A percentile compares a stretch with the other conserved stretches of the same genome.
Conservation (phyloP, 164 flowering plant species). For the Berberis thunbergii region DNA sequence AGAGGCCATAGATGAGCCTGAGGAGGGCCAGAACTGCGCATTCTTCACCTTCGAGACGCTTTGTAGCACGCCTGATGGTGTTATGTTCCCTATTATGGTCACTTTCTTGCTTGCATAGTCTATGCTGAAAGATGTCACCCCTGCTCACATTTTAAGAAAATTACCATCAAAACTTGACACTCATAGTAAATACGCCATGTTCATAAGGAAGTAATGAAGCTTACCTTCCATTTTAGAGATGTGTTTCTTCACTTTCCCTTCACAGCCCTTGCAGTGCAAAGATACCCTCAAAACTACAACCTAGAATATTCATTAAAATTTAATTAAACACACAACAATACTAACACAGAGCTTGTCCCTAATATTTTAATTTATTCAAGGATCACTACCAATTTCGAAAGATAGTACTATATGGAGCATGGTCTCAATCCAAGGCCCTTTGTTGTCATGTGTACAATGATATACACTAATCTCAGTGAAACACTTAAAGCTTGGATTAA, state of each 20-base stretch:
- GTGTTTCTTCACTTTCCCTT: conserved; percentile 83
- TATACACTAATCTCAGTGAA: no score
- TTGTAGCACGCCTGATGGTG: conserved; percentile 60
- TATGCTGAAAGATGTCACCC: conserved; percentile 77
- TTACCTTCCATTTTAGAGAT: conserved; percentile 90
- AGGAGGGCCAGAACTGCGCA: conserved; percentile 82
- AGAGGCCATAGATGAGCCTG: conserved; percentile 12
- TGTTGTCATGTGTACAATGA: no score
- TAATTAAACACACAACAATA: not conserved
- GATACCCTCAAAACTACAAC: conserved; percentile 87
- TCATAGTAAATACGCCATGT: no score
- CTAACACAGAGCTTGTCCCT: not conserved
- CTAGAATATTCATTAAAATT: conserved; percentile 24
- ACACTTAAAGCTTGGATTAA: no score
- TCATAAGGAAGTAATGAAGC: not conserved
- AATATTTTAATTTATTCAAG: no score
- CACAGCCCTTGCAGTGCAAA: conserved; percentile 95
- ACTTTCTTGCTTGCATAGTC: conserved; percentile 77
- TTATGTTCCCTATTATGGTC: conserved; percentile 70
- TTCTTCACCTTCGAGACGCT: conserved; percentile 81
- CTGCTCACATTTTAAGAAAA: conserved; percentile 29
- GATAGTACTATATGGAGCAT: no score
- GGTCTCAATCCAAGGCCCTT: no score
- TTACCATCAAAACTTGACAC: not conserved
- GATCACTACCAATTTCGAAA: no score